Conservation (phyloP, 495 filamentous ascomycete genomes). For the Penicillium malachiteum region DNA sequence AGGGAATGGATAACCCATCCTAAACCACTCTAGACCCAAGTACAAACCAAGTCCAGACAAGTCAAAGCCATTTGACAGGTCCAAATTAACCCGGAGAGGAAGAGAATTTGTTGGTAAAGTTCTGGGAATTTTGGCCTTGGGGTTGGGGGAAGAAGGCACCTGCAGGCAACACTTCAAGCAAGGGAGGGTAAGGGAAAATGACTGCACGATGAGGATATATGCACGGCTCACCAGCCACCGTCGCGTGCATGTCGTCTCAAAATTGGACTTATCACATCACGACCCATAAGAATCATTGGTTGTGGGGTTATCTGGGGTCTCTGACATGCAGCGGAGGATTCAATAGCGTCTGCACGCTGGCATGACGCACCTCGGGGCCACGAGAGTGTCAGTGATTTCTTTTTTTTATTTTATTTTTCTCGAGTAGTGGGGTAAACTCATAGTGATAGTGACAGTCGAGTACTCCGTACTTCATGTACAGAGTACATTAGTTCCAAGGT, state of each 20-base stretch:
- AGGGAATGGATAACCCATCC: not conserved
- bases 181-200: not conserved
- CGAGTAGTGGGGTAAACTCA: too few relatives aligned
- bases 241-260: conserved; percentile 13
- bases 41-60: not conserved
- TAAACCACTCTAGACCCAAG: too few relatives aligned
- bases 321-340: conserved; percentile 28
- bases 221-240: conserved; percentile 16
- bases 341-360: conserved; percentile 19
- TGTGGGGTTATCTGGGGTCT: conserved; percentile 1
- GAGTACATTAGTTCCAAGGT: too few relatives aligned
- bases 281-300: not conserved
- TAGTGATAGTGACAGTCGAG: too few relatives aligned
- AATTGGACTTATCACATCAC: conserved; percentile 21
- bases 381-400: conserved; percentile 5
- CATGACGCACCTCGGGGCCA: conserved; percentile 12
- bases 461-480: too few relatives aligned
- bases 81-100: not conserved
- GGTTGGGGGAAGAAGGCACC: not conserved
- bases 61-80: conserved; percentile 10
- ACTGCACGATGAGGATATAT: conserved; percentile 11
- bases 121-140: not conserved
- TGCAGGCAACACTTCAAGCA: not conserved
- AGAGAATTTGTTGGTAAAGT: not conserved
- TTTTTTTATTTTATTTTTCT: not conserved